These are phyloP conservation scores for Letharia columbiana DNA, from an alignment of 495 filamentous ascomycete species.

Conservation along the genomic window DNA sequence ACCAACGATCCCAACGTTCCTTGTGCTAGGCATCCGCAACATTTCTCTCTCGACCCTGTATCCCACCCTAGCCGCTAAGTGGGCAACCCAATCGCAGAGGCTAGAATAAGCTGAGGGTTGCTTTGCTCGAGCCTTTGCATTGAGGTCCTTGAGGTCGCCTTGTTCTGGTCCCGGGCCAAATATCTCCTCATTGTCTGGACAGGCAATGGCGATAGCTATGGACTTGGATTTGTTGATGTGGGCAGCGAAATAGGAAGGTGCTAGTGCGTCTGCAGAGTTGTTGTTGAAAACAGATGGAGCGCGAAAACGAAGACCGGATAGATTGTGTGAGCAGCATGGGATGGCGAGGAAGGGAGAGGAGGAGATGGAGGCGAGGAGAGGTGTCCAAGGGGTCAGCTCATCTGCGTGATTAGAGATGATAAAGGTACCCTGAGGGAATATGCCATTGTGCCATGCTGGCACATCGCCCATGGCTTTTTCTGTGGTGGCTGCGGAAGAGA, in stretches of 20 bases:
- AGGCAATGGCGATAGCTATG: conserved; percentile 36
- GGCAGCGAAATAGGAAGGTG: conserved; percentile 23
- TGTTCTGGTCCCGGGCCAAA: conserved; percentile 29
- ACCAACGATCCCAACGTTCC: conserved; percentile 75
- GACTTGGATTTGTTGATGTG: conserved; percentile 35
- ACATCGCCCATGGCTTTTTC: conserved; percentile 16
- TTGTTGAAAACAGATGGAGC: conserved; percentile 44
- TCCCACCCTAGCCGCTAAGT: conserved; percentile 59
- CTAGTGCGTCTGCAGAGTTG: conserved; percentile 21
- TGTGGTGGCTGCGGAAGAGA: conserved; percentile 1
- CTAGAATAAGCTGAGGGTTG: conserved; percentile 27
- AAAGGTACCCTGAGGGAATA: conserved; percentile 69
- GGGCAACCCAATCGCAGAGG: conserved; percentile 27
- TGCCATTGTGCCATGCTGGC: conserved; percentile 50
- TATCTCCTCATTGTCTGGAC: conserved; percentile 16
- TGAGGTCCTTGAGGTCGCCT: conserved; percentile 41
- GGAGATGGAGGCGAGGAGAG: conserved; percentile 69
- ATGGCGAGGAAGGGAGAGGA: conserved; percentile 78
- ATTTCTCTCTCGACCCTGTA: conserved; percentile 71
- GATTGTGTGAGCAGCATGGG: conserved; percentile 86
- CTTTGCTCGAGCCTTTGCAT: conserved; percentile 20
- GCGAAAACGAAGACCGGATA: conserved; percentile 64
- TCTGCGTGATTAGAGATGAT: conserved; percentile 96
- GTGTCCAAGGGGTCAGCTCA: conserved; percentile 92
- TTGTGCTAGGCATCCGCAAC: conserved; percentile 79